A percentile compares a stretch with the other conserved stretches of the same genome.
Conservation (phyloP, 306 rosid genomes). For the Ammopiptanthus mongolicus region DNA sequence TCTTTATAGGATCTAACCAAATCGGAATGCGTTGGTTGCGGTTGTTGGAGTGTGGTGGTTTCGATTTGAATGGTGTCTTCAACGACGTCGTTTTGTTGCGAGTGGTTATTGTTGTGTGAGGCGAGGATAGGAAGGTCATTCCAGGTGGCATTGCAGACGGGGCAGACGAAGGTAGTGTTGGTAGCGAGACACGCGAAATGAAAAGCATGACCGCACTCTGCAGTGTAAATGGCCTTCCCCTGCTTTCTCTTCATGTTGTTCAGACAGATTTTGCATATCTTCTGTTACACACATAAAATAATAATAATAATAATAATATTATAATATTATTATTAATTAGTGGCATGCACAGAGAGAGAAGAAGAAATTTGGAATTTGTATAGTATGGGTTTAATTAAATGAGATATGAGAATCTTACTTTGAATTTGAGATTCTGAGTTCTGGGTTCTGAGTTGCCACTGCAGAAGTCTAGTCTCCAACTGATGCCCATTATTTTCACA, state of each 20-base stretch:
- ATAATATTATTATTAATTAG: too few species aligned
- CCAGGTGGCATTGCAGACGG: conserved; percentile 61
- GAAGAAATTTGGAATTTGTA: too few species aligned
- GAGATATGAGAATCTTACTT: too few species aligned
- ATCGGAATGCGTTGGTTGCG: background rate
- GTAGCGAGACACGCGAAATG: conserved; percentile 73
- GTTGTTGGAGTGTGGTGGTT: background rate
- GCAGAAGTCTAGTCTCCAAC: too few species aligned
- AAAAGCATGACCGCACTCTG: conserved; percentile 71
- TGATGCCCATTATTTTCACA: too few species aligned
- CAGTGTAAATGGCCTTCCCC: conserved; percentile 82
- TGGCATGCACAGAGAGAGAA: too few species aligned
- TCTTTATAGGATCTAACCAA: conserved; percentile 42
- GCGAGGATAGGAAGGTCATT: conserved; percentile 51
- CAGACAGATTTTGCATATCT: conserved; percentile 68
- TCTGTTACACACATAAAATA: conserved; percentile 27
- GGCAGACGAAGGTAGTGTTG: conserved; percentile 50
- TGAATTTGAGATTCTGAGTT: too few species aligned
- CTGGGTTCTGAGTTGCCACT: too few species aligned
- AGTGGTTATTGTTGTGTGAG: too few species aligned
- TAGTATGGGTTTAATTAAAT: too few species aligned
- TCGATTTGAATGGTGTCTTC: too few species aligned
- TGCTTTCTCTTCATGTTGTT: conserved; percentile 66
- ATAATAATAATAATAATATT: too few species aligned
- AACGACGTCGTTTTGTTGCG: background rate